phyloP scores from a whole-genome alignment of 2,329 filamentous ascomycete species.

The Arthroderma sp. region DNA sequence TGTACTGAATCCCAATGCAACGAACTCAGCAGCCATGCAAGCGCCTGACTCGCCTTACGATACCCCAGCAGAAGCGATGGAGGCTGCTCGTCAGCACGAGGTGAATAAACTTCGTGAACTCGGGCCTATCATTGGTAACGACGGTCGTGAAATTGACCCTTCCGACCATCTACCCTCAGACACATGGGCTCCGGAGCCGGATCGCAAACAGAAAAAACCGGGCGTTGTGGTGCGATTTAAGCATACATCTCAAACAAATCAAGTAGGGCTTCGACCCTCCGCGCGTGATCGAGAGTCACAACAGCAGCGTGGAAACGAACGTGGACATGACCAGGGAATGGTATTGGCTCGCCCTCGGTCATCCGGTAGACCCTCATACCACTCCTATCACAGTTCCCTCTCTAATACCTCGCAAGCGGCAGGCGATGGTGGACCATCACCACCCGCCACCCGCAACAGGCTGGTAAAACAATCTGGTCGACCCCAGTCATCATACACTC shows the following conservation, averaged over 20 bases:
- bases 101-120: constrained; percentile 29
- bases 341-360: no score
- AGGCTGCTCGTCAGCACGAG: constrained; percentile 25
- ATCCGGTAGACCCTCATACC: no score
- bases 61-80: constrained; percentile 26
- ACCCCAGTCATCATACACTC: constrained; percentile 10
- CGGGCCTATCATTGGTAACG: constrained; percentile 49
- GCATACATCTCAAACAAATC: constrained; percentile 19
- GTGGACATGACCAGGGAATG: no score
- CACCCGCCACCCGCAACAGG: constrained; percentile 5
- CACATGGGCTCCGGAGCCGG: constrained; percentile 54
- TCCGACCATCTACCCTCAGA: constrained; percentile 52
- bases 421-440: constrained; percentile 12
- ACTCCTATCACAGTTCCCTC: no score
- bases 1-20: constrained; percentile 40
- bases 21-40: constrained; percentile 19
- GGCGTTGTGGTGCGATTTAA: constrained; percentile 37
- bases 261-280: constrained; percentile 13
- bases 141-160: constrained; percentile 52
- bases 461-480: constrained; percentile 10
- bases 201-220: constrained; percentile 40
- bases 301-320: constrained; percentile 4
- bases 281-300: constrained; percentile 10
- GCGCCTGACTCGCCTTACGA: constrained; percentile 25
- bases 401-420: no score